Conservation (phyloP, 805 yeast species). For the Metschnikowia peoriensis region DNA sequence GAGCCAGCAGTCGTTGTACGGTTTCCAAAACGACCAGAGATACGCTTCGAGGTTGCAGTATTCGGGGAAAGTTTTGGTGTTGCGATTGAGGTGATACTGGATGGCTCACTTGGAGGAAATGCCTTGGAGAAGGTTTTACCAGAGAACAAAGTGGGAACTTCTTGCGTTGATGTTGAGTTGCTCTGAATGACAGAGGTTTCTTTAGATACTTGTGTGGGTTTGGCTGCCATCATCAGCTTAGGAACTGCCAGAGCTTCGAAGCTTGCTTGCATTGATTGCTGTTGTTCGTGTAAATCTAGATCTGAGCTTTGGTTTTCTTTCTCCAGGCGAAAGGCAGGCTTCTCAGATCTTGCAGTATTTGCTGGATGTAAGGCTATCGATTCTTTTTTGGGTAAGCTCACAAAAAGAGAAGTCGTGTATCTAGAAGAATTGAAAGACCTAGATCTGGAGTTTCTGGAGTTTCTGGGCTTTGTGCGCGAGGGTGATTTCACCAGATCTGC, state of each 20-base stretch:
- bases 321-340: neutral
- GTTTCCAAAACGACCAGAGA: neutral
- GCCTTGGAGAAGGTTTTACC: neutral
- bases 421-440: neutral
- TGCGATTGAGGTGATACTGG: neutral
- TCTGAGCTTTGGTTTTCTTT: neutral
- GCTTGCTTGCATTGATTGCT: neutral
- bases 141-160: neutral
- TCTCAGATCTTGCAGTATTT: neutral
- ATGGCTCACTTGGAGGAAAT: neutral
- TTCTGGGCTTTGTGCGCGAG: neutral
- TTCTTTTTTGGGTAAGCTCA: slow-evolving; percentile 7
- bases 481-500: neutral
- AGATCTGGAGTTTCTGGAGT: neutral
- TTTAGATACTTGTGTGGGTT: neutral
- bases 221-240: neutral
- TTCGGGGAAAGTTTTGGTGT: neutral
- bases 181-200: too few relatives aligned
- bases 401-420: slow-evolving; percentile 2
- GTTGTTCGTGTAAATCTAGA: neutral
- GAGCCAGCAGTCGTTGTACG: slow-evolving; percentile 7
- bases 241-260: neutral
- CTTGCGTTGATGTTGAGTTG: neutral
- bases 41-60: neutral
- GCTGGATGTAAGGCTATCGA: neutral